phyloP scores from a whole-genome alignment of 2,329 filamentous ascomycete genomes.

The Venturia asperata region DNA sequence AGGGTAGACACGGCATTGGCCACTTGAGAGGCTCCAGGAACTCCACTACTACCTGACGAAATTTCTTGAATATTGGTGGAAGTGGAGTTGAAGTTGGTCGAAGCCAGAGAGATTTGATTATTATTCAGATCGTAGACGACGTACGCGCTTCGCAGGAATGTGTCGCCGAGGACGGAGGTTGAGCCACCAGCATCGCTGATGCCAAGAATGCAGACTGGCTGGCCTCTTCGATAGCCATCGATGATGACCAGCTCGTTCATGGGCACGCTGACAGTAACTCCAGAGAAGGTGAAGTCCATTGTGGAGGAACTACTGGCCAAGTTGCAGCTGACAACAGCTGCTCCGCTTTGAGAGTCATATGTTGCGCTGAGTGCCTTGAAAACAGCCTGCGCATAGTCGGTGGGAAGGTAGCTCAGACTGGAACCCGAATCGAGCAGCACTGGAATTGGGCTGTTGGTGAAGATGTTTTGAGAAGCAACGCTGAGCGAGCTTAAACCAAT shows the following conservation, averaged over 20 bases:
- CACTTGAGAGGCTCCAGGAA: slow-evolving; percentile 49
- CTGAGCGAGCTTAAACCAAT: slow-evolving; percentile 46
- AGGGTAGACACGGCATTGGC: slow-evolving; percentile 44
- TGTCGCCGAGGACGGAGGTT: slow-evolving; percentile 51
- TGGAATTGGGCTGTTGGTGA: slow-evolving; percentile 37
- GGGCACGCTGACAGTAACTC: slow-evolving; percentile 47
- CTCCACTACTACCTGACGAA: slow-evolving; percentile 38
- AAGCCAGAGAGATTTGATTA: slow-evolving; percentile 55
- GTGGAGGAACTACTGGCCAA: slow-evolving; percentile 40
- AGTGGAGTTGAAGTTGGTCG: slow-evolving; percentile 54
- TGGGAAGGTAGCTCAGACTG: slow-evolving; percentile 63
- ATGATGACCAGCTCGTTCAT: slow-evolving; percentile 51
- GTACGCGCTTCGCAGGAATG: slow-evolving; percentile 56
- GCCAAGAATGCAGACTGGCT: slow-evolving; percentile 43
- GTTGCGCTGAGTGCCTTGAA: slow-evolving; percentile 36
- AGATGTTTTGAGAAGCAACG: slow-evolving; percentile 37
- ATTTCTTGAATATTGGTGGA: slow-evolving; percentile 47
- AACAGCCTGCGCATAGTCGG: slow-evolving; percentile 45
- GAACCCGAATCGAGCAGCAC: slow-evolving; percentile 69
- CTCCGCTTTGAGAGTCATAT: slow-evolving; percentile 36
- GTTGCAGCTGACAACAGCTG: slow-evolving; percentile 48
- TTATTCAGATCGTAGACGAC: slow-evolving; percentile 55
- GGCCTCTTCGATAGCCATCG: slow-evolving; percentile 36
- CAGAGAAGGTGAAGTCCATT: slow-evolving; percentile 52
- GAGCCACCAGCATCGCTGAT: slow-evolving; percentile 45